Conservation (phyloP, 1,284 basidiomycete species). For the Bjerkandera adusta region DNA sequence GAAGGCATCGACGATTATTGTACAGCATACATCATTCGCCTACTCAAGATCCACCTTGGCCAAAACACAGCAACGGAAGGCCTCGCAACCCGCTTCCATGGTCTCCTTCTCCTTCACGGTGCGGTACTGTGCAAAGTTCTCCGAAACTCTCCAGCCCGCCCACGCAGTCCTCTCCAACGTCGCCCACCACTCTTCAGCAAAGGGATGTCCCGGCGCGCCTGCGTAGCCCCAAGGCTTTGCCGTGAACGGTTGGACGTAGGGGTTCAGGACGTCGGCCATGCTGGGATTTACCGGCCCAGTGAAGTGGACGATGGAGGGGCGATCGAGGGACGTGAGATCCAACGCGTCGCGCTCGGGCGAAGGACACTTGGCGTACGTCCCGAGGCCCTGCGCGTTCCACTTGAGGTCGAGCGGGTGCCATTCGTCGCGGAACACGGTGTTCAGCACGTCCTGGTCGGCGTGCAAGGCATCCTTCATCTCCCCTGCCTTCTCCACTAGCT, state of each 20-base stretch:
- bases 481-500: slow-evolving; percentile 28
- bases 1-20: too few species aligned
- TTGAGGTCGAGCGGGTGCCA: slow-evolving; percentile 40
- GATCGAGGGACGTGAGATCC: slow-evolving; percentile 32
- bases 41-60: too few species aligned
- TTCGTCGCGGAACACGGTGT: slow-evolving; percentile 40
- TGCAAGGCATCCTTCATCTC: slow-evolving; percentile 31
- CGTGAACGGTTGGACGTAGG: slow-evolving; percentile 49
- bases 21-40: too few species aligned
- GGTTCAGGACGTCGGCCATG: slow-evolving; percentile 45
- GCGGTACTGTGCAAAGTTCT: slow-evolving; percentile 23
- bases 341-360: slow-evolving; percentile 35
- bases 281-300: slow-evolving; percentile 52
- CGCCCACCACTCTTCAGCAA: slow-evolving; percentile 47
- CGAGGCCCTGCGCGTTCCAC: slow-evolving; percentile 59
- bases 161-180: slow-evolving; percentile 41
- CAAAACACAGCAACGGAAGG: slow-evolving; percentile 6
- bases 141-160: slow-evolving; percentile 35
- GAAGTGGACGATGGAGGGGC: slow-evolving; percentile 52
- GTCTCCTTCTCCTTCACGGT: slow-evolving; percentile 20
- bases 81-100: slow-evolving; percentile 4
- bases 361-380: slow-evolving; percentile 44
- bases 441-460: slow-evolving; percentile 52
- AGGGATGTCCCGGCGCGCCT: slow-evolving; percentile 51
- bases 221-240: slow-evolving; percentile 60